phyloP scores from a whole-genome alignment of 2,329 filamentous ascomycete species.

The Xylariales sp. region DNA sequence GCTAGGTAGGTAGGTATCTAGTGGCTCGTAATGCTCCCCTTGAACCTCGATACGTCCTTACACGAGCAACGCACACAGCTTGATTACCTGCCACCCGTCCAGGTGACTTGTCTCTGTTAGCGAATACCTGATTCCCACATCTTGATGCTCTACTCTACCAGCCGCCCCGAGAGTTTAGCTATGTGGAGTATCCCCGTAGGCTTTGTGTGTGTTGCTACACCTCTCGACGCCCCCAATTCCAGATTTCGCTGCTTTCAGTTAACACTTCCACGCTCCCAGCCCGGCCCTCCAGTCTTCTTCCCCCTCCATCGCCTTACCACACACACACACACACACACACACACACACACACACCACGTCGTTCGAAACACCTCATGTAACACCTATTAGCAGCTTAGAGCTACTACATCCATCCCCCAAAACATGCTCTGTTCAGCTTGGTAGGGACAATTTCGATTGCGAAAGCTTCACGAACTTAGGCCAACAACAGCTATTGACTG shows the following conservation, averaged over 20 bases:
- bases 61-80: neutral
- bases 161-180: too few species aligned
- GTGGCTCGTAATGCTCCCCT: too few species aligned
- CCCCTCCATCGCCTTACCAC: constrained; percentile 13
- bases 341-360: constrained; percentile 21
- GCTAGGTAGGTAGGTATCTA: too few species aligned
- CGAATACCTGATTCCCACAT: neutral
- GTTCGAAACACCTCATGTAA: constrained; percentile 42
- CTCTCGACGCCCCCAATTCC: neutral
- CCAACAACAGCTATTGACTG: constrained; percentile 14
- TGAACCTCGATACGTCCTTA: neutral
- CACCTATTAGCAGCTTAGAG: constrained; percentile 34
- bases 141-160: too few species aligned
- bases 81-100: constrained; percentile 7
- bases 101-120: constrained; percentile 1
- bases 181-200: too few species aligned
- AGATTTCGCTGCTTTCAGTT: neutral
- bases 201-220: too few species aligned
- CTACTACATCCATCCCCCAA: constrained; percentile 26
- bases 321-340: neutral
- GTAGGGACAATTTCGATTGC: constrained; percentile 13
- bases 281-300: constrained; percentile 13
- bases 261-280: neutral
- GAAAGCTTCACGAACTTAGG: constrained; percentile 15
- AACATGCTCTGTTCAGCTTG: constrained; percentile 14